Percentiles rank a stretch among this genome's conserved stretches.
Evolutionary conservation across 805 yeast genomes (phyloP).

Genomic region (Naumovozyma baii): DNA sequence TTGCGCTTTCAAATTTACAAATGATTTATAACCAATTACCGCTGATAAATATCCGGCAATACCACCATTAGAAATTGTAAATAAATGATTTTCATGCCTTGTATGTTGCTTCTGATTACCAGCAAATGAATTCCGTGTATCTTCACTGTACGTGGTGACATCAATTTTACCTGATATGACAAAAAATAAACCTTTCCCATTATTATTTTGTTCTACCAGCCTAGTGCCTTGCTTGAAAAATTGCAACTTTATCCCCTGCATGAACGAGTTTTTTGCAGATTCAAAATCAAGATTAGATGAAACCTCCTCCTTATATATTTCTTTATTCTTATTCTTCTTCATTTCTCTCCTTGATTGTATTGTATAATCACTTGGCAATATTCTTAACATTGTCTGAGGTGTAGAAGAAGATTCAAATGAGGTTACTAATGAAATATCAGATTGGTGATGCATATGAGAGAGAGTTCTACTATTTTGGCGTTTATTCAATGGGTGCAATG

Average conservation of each 20-base stretch:
- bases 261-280: constrained; percentile 46
- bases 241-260: constrained; percentile 49
- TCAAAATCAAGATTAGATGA: constrained; percentile 35
- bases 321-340: constrained; percentile 11
- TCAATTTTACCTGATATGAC: constrained; percentile 72
- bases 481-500: constrained; percentile 4
- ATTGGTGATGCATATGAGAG: constrained; percentile 3
- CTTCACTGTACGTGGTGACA: constrained; percentile 30
- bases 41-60: constrained; percentile 82
- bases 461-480: neutral
- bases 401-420: constrained; percentile 10
- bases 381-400: constrained; percentile 16
- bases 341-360: constrained; percentile 8
- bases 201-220: constrained; percentile 54
- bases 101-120: neutral
- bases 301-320: constrained; percentile 16
- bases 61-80: constrained; percentile 64
- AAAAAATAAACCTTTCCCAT: constrained; percentile 67
- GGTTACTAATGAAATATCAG: constrained; percentile 12
- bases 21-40: constrained; percentile 67
- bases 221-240: constrained; percentile 43
- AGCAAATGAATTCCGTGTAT: neutral
- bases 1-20: constrained; percentile 58
- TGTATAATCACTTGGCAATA: constrained; percentile 20
- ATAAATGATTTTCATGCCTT: constrained; percentile 26